phyloP scores from a whole-genome alignment of 176 grass and related monocot species.

The Calamus simplicifolius region DNA sequence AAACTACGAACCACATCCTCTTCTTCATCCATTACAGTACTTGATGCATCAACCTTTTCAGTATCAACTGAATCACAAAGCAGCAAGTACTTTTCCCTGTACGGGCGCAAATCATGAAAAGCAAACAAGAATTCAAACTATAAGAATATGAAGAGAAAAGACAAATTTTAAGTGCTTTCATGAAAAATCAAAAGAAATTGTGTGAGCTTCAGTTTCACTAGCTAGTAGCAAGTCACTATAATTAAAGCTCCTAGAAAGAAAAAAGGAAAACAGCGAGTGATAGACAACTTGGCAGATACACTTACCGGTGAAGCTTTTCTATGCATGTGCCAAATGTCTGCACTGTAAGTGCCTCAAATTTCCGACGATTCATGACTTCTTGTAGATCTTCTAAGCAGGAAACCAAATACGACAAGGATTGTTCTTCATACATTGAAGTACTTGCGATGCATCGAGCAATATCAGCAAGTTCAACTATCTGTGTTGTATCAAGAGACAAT shows the following conservation, averaged over 20 bases:
- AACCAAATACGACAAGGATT: slow-evolving; percentile 72
- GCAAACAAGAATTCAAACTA: not conserved
- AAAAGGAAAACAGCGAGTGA: not conserved
- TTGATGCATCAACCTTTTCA: slow-evolving; percentile 81
- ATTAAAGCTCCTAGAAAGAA: not conserved
- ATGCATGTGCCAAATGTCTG: slow-evolving; percentile 97
- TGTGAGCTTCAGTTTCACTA: no score
- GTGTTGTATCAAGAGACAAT: slow-evolving; percentile 16
- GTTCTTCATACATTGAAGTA: slow-evolving; percentile 88
- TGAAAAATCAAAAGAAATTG: not conserved
- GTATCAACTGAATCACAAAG: slow-evolving; percentile 96
- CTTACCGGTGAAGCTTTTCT: slow-evolving; percentile 95
- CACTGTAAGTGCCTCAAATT: slow-evolving; percentile 85
- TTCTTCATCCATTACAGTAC: slow-evolving; percentile 95
- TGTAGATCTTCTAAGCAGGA: slow-evolving; percentile 96
- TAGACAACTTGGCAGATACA: slow-evolving; percentile 6
- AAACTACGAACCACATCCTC: slow-evolving; percentile 95
- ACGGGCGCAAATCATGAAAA: slow-evolving; percentile 20
- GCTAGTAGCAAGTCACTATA: no score
- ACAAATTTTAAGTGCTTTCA: not conserved
- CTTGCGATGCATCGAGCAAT: slow-evolving; percentile 92
- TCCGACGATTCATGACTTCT: slow-evolving; percentile 86
- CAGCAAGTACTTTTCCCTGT: slow-evolving; percentile 92
- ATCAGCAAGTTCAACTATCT: slow-evolving; percentile 98
- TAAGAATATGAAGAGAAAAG: no score